phyloP scores from a whole-genome alignment of 1,139 yeast species.

The Yamadazyma membranifaciens region DNA sequence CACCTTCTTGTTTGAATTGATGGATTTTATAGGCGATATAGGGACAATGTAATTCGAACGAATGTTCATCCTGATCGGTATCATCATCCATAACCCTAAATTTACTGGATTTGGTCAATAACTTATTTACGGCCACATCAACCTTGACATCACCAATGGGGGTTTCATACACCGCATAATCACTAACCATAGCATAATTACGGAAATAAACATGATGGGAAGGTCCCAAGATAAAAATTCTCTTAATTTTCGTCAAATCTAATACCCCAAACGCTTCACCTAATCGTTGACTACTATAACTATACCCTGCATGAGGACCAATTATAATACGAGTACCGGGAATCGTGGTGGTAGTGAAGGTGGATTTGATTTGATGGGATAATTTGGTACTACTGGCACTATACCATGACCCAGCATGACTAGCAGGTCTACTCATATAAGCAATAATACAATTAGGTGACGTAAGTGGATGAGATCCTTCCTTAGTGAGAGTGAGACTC shows the following conservation, averaged over 20 bases:
- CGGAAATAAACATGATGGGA: conserved; percentile 87
- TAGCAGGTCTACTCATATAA: conserved; percentile 10
- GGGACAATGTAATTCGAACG: conserved; percentile 94
- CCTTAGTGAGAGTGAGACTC: no score
- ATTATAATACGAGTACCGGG: conserved; percentile 62
- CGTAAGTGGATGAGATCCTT: no score
- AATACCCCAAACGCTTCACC: conserved; percentile 76
- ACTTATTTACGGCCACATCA: conserved; percentile 33
- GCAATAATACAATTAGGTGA: no score
- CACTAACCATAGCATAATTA: conserved; percentile 55
- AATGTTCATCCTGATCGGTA: conserved; percentile 84
- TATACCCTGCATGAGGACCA: conserved; percentile 88
- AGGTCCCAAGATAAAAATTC: conserved; percentile 86
- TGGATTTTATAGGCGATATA: conserved; percentile 48
- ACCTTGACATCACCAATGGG: conserved; percentile 78
- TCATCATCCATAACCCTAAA: conserved; percentile 58
- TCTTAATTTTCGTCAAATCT: conserved; percentile 55
- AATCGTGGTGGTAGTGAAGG: conserved; percentile 32
- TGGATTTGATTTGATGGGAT: conserved; percentile 49
- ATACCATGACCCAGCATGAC: conserved; percentile 57
- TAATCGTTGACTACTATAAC: conserved; percentile 75
- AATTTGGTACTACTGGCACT: conserved; percentile 43
- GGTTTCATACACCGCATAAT: conserved; percentile 61
- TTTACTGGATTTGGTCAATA: conserved; percentile 13
- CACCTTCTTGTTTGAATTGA: conserved; percentile 1